Conservation (phyloP, 2,329 filamentous ascomycete genomes). For the Paraphaeosphaeria minitans region DNA sequence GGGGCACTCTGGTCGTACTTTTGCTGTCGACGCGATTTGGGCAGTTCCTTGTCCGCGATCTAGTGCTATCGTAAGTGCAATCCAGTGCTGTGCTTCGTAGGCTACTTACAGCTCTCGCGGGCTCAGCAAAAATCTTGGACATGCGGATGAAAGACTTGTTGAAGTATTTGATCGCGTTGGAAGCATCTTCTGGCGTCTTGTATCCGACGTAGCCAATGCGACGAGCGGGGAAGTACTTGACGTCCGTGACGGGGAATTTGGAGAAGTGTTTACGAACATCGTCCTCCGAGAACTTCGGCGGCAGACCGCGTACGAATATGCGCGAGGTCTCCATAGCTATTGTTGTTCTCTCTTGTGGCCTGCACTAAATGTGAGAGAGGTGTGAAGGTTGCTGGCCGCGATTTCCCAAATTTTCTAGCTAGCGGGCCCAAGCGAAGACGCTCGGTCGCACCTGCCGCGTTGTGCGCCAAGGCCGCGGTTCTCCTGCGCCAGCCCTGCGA, state of each 20-base stretch:
- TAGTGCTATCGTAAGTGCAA: slow-evolving; percentile 34
- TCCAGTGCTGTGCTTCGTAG: neutral
- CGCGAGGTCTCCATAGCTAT: slow-evolving; percentile 72
- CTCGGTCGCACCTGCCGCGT: slow-evolving; percentile 1
- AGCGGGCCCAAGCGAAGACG: slow-evolving; percentile 10
- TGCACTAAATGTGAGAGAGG: neutral
- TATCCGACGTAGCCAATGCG: slow-evolving; percentile 96
- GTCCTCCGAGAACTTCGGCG: slow-evolving; percentile 81
- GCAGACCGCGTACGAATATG: slow-evolving; percentile 74
- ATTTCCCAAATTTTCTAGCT: slow-evolving; percentile 8
- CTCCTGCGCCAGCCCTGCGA: slow-evolving; percentile 10
- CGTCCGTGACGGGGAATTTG: slow-evolving; percentile 80
- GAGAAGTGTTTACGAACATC: slow-evolving; percentile 91
- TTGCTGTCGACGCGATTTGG: slow-evolving; percentile 41
- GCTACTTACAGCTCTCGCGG: slow-evolving; percentile 75
- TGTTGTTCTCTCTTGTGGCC: neutral
- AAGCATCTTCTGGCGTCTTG: slow-evolving; percentile 79
- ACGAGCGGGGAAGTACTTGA: slow-evolving; percentile 86
- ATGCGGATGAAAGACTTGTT: slow-evolving; percentile 94
- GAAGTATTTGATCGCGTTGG: slow-evolving; percentile 89
- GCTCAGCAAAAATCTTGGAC: slow-evolving; percentile 89
- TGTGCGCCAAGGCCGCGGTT: slow-evolving; percentile 10
- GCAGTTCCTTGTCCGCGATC: slow-evolving; percentile 42
- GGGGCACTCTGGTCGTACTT: slow-evolving; percentile 33
- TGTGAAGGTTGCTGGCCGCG: neutral